These are phyloP conservation scores for Tephrocybe sp. DNA, from an alignment of 768 basidiomycete genomes.

Conservation along the genomic window DNA sequence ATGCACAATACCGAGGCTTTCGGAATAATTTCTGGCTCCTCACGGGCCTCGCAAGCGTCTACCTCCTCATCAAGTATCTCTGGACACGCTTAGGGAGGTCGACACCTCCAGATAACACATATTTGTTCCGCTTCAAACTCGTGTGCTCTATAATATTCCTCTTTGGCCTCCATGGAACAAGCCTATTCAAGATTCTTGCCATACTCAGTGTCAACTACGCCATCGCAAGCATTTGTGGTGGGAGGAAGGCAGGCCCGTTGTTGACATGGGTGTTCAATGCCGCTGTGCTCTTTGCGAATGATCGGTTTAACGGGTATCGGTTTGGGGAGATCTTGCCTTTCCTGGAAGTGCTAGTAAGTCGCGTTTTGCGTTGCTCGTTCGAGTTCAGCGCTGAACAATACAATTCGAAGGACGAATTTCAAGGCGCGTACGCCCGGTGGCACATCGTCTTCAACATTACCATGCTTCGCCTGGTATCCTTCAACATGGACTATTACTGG, in stretches of 20 bases:
- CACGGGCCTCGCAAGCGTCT: slow-evolving; percentile 42
- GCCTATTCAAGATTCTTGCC: slow-evolving; percentile 70
- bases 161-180: slow-evolving; percentile 76
- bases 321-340: slow-evolving; percentile 56
- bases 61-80: slow-evolving; percentile 55
- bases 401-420: slow-evolving; percentile 13
- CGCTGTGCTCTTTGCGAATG: slow-evolving; percentile 73
- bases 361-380: not conserved
- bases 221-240: slow-evolving; percentile 48
- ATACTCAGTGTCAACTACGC: slow-evolving; percentile 73
- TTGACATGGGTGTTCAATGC: slow-evolving; percentile 81
- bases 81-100: slow-evolving; percentile 34
- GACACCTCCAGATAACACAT: slow-evolving; percentile 24
- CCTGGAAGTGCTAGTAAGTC: slow-evolving; percentile 62
- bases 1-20: slow-evolving; percentile 88
- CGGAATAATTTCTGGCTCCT: slow-evolving; percentile 76
- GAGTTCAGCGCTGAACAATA: not conserved
- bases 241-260: slow-evolving; percentile 46
- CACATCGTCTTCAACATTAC: slow-evolving; percentile 94
- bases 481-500: slow-evolving; percentile 94
- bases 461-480: slow-evolving; percentile 90
- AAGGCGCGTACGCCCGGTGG: slow-evolving; percentile 90
- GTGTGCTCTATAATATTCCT: slow-evolving; percentile 66
- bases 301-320: slow-evolving; percentile 70
- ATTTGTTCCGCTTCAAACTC: slow-evolving; percentile 58